phyloP scores from a whole-genome alignment of 805 yeast genomes.

The Lipomyces starkeyi region DNA sequence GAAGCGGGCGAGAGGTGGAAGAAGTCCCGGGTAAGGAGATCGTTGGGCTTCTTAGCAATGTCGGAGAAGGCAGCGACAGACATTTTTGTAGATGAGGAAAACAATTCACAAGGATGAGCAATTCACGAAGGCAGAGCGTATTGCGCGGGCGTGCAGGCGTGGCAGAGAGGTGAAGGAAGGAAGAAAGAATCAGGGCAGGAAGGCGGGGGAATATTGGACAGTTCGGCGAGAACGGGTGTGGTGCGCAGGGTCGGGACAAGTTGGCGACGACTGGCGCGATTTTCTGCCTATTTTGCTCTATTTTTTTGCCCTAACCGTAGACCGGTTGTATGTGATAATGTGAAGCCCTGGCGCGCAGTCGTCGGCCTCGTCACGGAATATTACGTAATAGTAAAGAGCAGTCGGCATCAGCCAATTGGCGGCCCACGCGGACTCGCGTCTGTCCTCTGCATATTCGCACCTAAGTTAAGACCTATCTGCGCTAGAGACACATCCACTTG shows the following conservation, averaged over 20 bases:
- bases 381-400: not conserved
- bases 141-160: not conserved
- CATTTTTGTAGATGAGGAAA: slow-evolving; percentile 50
- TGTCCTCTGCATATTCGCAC: not conserved
- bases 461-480: too few relatives aligned
- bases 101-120: not conserved
- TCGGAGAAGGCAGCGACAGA: slow-evolving; percentile 92
- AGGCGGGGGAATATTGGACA: not conserved
- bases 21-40: slow-evolving; percentile 88
- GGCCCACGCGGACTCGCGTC: not conserved
- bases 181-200: not conserved
- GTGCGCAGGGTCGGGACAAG: not conserved
- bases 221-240: not conserved
- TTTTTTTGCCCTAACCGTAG: not conserved
- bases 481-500: not conserved
- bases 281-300: not conserved
- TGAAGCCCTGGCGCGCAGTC: too few relatives aligned
- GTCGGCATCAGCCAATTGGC: not conserved
- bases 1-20: slow-evolving; percentile 88
- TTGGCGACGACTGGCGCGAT: not conserved
- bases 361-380: not conserved
- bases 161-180: not conserved
- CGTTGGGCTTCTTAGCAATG: slow-evolving; percentile 90
- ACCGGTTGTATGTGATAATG: too few relatives aligned
- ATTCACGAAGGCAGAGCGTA: not conserved